Evolutionary conservation across 73 alveolate genomes (phyloP), one percentile per base, ranked within the genome.

Genomic region (Durusdinium trenchii): DNA sequence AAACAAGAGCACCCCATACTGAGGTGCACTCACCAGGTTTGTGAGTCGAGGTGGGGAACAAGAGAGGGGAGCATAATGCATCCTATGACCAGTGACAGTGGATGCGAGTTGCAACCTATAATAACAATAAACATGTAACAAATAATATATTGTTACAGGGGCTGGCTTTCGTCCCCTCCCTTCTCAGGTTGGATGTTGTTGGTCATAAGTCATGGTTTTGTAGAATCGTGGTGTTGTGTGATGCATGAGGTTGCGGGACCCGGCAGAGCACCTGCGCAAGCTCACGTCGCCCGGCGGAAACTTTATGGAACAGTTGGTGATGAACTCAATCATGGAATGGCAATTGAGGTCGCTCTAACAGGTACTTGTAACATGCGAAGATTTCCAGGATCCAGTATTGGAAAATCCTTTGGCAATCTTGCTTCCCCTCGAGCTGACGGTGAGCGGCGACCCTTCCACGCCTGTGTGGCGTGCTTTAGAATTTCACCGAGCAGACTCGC

Each of bases 161-260:
- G n/a, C n/a, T n/a, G n/a, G n/a, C n/a, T n/a, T n/a, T n/a, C n/a
- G n/a, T n/a, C n/a, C n/a, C n/a, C n/a, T n/a, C n/a, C n/a, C n/a
- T n/a, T n/a, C n/a, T n/a, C n/a, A n/a, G n/a, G n/a, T n/a, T n/a
- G n/a, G n/a, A 73, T 76, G 62, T 60, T 60, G 73, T 23, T 32
- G 73, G 4, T 12, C 23, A 16, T 57, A 23, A 16, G 12, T 12
- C 32, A 57, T 23, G 23, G 23, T 57, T 57, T 57, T 57, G 12
- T 57, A 57, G 69, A 57, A n/a, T n/a, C n/a, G n/a, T n/a, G n/a
- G n/a, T n/a, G n/a, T n/a, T n/a, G n/a, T n/a, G n/a, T n/a, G n/a
- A n/a, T n/a, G n/a, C 23, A n/a, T 38, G 75, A 91, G 97, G 97
- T 76, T 91, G 54, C 40, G 43, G 6, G 87, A 91, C 46, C 97